Conservation (phyloP, 2,329 filamentous ascomycete species). For the Biscogniauxia sp. region DNA sequence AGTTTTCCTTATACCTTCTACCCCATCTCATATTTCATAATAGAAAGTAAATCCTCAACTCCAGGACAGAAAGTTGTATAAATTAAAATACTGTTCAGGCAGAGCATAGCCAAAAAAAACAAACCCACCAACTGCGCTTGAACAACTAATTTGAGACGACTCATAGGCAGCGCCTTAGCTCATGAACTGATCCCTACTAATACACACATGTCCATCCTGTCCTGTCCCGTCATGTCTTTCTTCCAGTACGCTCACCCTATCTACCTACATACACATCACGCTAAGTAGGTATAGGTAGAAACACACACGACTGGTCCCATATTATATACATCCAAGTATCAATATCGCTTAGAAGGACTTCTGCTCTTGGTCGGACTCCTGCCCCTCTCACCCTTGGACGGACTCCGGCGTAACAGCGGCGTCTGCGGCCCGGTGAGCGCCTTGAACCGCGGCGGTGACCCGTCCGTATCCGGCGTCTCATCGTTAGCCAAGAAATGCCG, state of each 20-base stretch:
- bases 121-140: too few relatives aligned
- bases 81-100: too few relatives aligned
- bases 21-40: too few relatives aligned
- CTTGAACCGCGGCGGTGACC: constrained; percentile 40
- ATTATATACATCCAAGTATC: not conserved
- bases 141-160: not conserved
- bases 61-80: too few relatives aligned
- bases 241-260: not conserved
- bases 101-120: too few relatives aligned
- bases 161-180: not conserved
- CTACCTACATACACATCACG: not conserved
- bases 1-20: too few relatives aligned
- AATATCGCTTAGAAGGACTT: constrained; percentile 47
- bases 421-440: constrained; percentile 39
- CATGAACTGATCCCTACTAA: not conserved
- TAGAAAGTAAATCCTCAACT: too few relatives aligned
- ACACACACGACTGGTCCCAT: not conserved
- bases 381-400: constrained; percentile 48
- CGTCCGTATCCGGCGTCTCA: constrained; percentile 48
- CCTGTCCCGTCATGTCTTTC: too few relatives aligned
- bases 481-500: constrained; percentile 23
- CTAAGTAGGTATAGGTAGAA: too few relatives aligned
- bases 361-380: constrained; percentile 35
- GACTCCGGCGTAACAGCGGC: constrained; percentile 30
- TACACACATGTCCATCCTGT: not conserved